A percentile compares a stretch with the other conserved stretches of the same genome.
phyloP scores from a whole-genome alignment of 2,329 filamentous ascomycete genomes.

The Leptographium lundbergii region DNA sequence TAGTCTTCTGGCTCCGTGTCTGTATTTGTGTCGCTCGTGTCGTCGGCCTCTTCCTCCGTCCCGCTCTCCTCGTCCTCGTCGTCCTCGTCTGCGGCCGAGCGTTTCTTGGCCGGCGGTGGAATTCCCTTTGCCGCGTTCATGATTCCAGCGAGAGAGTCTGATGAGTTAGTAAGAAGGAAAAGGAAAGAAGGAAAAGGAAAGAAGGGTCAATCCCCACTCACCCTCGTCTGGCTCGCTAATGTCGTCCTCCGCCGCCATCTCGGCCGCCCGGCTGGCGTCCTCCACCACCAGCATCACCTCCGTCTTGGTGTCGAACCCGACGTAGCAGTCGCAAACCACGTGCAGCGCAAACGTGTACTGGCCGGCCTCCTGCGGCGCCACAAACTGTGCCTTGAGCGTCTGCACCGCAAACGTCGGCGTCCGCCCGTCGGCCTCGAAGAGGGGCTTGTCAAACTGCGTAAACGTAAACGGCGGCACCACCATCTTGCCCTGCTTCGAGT shows the following conservation, averaged over 20 bases:
- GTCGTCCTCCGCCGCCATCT: constrained; percentile 76
- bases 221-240: constrained; percentile 98
- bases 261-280: constrained; percentile 71
- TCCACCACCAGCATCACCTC: constrained; percentile 84
- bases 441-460: constrained; percentile 77
- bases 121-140: constrained; percentile 78
- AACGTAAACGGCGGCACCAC: constrained; percentile 96
- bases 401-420: constrained; percentile 84
- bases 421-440: constrained; percentile 66
- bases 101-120: constrained; percentile 37
- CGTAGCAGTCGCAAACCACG: constrained; percentile 84
- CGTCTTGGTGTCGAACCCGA: constrained; percentile 86
- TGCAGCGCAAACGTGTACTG: constrained; percentile 94
- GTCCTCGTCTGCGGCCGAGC: constrained; percentile 30
- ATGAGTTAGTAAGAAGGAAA: constrained; percentile 7
- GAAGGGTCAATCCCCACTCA: no score
- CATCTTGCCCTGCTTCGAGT: constrained; percentile 89
- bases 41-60: constrained; percentile 58
- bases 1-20: constrained; percentile 52
- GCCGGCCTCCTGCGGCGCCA: constrained; percentile 81
- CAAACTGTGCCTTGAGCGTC: constrained; percentile 94
- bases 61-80: constrained; percentile 73
- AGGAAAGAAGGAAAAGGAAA: no score
- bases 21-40: constrained; percentile 56
- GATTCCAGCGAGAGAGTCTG: constrained; percentile 81